Evolutionary conservation across 768 basidiomycete genomes (phyloP), one percentile per base, ranked within the genome.

Genomic region (Leccinum incarnatum): DNA sequence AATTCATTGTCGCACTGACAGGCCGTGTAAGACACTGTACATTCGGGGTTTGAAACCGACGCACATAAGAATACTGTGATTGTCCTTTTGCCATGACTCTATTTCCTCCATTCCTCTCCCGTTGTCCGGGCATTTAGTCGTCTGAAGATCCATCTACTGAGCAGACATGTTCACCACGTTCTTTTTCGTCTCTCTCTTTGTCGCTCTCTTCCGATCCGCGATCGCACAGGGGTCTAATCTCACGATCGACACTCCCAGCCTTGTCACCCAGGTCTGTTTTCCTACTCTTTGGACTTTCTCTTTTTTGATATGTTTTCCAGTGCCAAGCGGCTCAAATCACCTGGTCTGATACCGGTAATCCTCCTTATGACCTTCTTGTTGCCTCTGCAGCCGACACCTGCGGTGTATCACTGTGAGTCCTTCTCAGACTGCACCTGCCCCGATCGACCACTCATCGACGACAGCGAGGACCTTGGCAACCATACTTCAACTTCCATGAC

Each of bases 161-260:
- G 60, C 62, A 64, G 74, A 72, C 75, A 93, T 92, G 91, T 86
- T 85, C 82, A 76, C 83, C 78, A 89, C 91, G 76, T 75, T 92
- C 89, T 53, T 90, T 89, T 80, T 81, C 60, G 70, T 83, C 76
- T 79, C 87, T 67, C 83, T 91, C 85, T 75, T 91, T 77, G 73
- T 81, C 68, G 69, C 77, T 64, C 76, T 85, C 71, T 65, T 83
- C 67, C 77, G 69, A 62, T 76, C 76, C 68, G 85, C 77, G 55
- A 64, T 81, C 55, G 85, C 89, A 1, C 67, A 68, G 47, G 51
- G 51, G 34, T 62, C 61, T 58, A 77, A 74, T 19, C 81, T 90
- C 64, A 68, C 74, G 45, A 75, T 91, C 66, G 68, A 66, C 63
- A 81, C 81, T 25, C 86, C 88, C 42, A 9, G 54, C 4, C 62